These are phyloP conservation scores for Croton laevigatus DNA, from an alignment of 441 rosid genomes.

Conservation along the genomic window DNA sequence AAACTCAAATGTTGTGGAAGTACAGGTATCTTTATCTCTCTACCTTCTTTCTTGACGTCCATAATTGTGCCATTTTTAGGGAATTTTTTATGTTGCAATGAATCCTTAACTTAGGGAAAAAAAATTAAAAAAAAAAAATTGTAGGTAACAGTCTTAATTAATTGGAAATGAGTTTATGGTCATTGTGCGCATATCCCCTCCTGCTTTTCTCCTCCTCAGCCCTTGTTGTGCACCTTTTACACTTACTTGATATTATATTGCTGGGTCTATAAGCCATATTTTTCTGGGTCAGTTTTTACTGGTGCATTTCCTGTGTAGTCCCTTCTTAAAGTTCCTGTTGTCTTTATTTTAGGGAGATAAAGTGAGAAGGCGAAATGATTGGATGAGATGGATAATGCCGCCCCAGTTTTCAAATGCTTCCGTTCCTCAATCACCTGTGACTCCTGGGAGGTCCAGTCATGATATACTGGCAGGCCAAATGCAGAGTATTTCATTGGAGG, in stretches of 20 bases:
- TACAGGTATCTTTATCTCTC: slow-evolving; percentile 55
- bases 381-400: slow-evolving; percentile 66
- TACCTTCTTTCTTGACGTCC: not conserved
- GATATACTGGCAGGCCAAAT: slow-evolving; percentile 35
- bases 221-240: not conserved
- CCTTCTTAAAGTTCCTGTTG: not conserved
- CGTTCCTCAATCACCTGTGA: slow-evolving; percentile 31
- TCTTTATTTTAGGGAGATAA: slow-evolving; percentile 53
- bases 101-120: not conserved
- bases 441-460: slow-evolving; percentile 29
- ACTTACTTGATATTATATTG: not conserved
- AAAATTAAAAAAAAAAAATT: not conserved
- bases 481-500: slow-evolving; percentile 43
- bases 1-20: slow-evolving; percentile 51
- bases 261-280: not conserved
- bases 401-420: slow-evolving; percentile 31
- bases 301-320: not conserved
- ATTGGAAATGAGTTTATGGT: not conserved
- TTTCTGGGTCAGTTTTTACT: not conserved
- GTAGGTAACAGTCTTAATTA: not conserved
- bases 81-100: slow-evolving; percentile 2
- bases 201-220: too few species aligned
- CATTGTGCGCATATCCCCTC: not conserved
- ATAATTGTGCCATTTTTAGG: not conserved
- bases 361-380: slow-evolving; percentile 57